Conservation (phyloP, 2,329 filamentous ascomycete genomes). For the Bipolaris sorokiniana region DNA sequence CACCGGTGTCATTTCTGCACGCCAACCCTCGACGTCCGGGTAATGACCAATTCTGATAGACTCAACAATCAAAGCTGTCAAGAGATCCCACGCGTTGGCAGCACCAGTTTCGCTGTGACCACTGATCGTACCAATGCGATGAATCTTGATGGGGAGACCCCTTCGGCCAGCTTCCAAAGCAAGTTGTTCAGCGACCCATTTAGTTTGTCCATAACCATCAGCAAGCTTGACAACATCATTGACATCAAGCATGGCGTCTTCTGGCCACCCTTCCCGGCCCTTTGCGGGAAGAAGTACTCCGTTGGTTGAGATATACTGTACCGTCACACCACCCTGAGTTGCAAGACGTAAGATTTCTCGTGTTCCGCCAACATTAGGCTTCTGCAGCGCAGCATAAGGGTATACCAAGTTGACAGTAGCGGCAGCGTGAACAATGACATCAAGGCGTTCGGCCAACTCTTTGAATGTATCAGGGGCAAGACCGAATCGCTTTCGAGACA, state of each 20-base stretch:
- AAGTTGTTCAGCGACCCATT: constrained; percentile 81
- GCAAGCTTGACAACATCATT: constrained; percentile 71
- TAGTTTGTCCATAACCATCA: constrained; percentile 80
- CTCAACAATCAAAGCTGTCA: constrained; percentile 78
- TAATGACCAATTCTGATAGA: constrained; percentile 74
- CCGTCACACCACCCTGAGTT: constrained; percentile 68
- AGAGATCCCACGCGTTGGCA: constrained; percentile 77
- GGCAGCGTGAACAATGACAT: constrained; percentile 78
- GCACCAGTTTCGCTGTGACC: constrained; percentile 77
- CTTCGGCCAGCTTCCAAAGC: constrained; percentile 71
- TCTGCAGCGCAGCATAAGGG: constrained; percentile 76
- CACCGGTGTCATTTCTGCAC: constrained; percentile 82
- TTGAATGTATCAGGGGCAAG: constrained; percentile 70
- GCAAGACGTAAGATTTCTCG: constrained; percentile 76
- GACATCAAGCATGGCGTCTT: constrained; percentile 70
- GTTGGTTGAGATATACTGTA: constrained; percentile 82
- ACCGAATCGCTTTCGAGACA: constrained; percentile 72
- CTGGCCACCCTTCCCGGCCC: constrained; percentile 69
- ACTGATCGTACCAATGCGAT: constrained; percentile 77
- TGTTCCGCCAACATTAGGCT: constrained; percentile 80
- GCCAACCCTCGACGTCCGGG: constrained; percentile 75
- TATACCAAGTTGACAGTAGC: constrained; percentile 78
- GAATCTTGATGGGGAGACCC: constrained; percentile 72
- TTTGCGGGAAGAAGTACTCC: constrained; percentile 74
- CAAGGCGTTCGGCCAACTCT: constrained; percentile 66